These are phyloP conservation scores for Saccharomycopsis synnaedendra DNA, from an alignment of 805 yeast species.

Conservation along the genomic window DNA sequence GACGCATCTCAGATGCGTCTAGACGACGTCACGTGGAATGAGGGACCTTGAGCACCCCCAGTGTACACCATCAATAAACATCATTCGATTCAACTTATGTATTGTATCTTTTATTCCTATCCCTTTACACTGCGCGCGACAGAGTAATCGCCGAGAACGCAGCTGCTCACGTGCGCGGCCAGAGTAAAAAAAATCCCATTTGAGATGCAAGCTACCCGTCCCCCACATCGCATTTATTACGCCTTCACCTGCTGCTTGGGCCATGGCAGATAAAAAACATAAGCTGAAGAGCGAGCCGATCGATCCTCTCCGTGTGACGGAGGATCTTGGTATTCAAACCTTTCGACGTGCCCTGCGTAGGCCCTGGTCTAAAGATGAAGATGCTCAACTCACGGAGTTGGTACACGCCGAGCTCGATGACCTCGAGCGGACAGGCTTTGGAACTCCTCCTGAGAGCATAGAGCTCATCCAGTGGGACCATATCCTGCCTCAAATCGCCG, in stretches of 20 bases:
- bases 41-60: too few species aligned
- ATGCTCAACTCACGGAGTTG: constrained; percentile 35
- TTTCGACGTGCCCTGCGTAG: constrained; percentile 50
- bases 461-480: constrained; percentile 52
- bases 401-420: constrained; percentile 20
- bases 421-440: neutral
- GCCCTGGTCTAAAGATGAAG: constrained; percentile 75
- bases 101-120: too few species aligned
- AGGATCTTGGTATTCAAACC: constrained; percentile 64
- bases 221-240: neutral
- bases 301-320: constrained; percentile 42
- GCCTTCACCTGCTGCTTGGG: neutral
- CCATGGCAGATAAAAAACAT: neutral
- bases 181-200: too few species aligned
- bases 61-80: too few species aligned
- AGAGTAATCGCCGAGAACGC: too few species aligned
- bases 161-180: too few species aligned
- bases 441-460: constrained; percentile 6
- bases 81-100: too few species aligned
- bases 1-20: too few species aligned
- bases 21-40: too few species aligned
- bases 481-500: constrained; percentile 35
- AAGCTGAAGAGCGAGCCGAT: constrained; percentile 19
- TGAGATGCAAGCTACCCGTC: too few species aligned
- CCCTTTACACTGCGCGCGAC: too few species aligned